Base-by-base conservation (phyloP, 345 rosid genomes). In the Salix exigua region DNA sequence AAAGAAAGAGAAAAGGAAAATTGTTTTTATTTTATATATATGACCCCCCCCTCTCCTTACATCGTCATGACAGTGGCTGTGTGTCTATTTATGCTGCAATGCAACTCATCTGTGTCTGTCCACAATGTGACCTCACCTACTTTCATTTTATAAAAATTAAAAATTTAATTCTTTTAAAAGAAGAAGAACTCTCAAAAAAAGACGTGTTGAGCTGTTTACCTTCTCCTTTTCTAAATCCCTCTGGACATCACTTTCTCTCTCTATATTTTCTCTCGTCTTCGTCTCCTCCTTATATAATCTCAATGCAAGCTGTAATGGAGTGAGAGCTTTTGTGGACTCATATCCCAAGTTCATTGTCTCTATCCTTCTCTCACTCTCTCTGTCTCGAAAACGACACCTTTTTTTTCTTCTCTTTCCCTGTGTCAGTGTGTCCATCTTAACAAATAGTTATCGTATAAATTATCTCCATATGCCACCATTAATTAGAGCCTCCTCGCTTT, bases 131-230 rank as follows among this genome's bases (percentile, higher is more conserved):
- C 46, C 46, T 42, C 14, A 11, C 46, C 46, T 11, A 42, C 46
- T 42, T 42, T 3, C 10, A 50, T 50, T 50, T 50, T 21, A 51
- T 2, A 18, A 6, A 51, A 18, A 28, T 28, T 16, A 1, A 17
- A 18, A 17, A 30, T 28, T 73, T 60, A n/a, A 37, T 14, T 53
- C 21, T 40, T 71, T 51, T 46, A 31, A 63, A 73, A 62, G 75
- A 78, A 77, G 74, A 75, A 68, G 44, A 76, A 81, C 28, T 44
- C 38, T 74, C 60, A 77, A 82, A 60, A 77, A 80, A 78, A 78
- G 86, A 87, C 92, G 90, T 88, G 98, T 80, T 86, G 97, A 88
- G 92, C 90, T 90, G 94, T 90, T 42, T 84, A 65, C 73, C 89
- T 78, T 80, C 71, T 77, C 63, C 71, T 68, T 35, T 77, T 78